A percentile compares a stretch with the other conserved stretches of the same genome.
Evolutionary conservation across 257 asterid species (phyloP).

Genomic region (Gentiana dahurica): DNA sequence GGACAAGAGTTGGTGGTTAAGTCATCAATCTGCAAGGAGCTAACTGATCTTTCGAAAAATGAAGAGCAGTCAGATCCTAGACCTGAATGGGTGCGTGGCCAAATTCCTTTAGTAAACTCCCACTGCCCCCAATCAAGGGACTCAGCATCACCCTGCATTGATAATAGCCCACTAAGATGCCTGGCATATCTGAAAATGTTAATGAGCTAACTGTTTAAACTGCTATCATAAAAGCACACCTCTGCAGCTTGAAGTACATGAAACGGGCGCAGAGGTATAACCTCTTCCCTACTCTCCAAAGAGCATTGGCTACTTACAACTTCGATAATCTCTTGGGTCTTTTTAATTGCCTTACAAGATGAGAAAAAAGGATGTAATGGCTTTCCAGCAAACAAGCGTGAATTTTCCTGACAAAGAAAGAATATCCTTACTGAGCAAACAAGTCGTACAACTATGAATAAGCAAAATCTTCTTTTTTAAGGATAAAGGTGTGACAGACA

Average conservation of each 20-base stretch:
- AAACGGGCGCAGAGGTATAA: conserved; percentile 48
- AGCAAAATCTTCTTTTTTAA: conserved; percentile 2
- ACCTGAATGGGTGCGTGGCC: conserved; percentile 14
- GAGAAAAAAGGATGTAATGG: conserved; percentile 89
- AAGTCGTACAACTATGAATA: not conserved
- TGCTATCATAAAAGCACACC: conserved; percentile 27
- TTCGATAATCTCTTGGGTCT: conserved; percentile 41
- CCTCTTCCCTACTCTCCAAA: conserved; percentile 43
- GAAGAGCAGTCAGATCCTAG: conserved; percentile 31
- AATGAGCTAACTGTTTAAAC: conserved; percentile 3
- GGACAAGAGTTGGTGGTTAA: conserved; percentile 20
- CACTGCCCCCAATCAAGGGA: conserved; percentile 66
- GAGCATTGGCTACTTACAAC: conserved; percentile 28
- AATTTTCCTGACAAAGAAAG: conserved; percentile 57
- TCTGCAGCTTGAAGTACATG: conserved; percentile 67
- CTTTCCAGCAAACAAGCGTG: conserved; percentile 72
- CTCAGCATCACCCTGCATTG: conserved; percentile 42
- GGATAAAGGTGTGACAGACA: not conserved
- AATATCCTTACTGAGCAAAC: conserved; percentile 2
- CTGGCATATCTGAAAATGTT: not conserved
- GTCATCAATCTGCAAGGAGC: conserved; percentile 55
- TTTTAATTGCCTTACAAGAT: conserved; percentile 52
- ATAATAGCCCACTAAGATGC: conserved; percentile 1
- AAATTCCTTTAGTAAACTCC: conserved; percentile 46
- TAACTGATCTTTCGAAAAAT: conserved; percentile 39